Conservation (phyloP, 805 yeast genomes). For the Suhomyces sp. region DNA sequence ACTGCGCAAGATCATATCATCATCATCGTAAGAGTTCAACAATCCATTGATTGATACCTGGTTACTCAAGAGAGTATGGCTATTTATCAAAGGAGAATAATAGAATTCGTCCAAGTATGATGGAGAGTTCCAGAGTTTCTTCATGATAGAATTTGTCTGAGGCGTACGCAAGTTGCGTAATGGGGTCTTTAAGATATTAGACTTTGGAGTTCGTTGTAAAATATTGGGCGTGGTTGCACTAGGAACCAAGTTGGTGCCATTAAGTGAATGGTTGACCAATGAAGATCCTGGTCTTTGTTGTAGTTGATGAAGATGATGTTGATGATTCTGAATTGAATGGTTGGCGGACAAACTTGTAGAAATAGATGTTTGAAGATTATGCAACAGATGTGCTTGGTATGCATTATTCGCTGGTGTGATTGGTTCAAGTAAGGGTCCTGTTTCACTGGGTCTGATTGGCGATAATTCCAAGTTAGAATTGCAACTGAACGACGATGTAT, state of each 20-base stretch:
- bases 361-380: conserved; percentile 9
- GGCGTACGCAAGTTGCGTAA: conserved; percentile 39
- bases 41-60: conserved; percentile 12
- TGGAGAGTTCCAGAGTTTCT: conserved; percentile 64
- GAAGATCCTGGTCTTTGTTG: conserved; percentile 10
- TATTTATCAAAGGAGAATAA: conserved; percentile 37
- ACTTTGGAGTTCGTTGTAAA: conserved; percentile 29
- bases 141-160: conserved; percentile 44
- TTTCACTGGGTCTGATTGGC: conserved; percentile 55
- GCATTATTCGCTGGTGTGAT: conserved; percentile 45
- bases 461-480: conserved; percentile 63
- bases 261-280: conserved; percentile 9
- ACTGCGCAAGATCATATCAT: conserved; percentile 44
- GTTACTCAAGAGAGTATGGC: conserved; percentile 4
- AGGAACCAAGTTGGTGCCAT: not conserved
- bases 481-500: conserved; percentile 67
- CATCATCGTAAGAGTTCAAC: conserved; percentile 45
- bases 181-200: conserved; percentile 33
- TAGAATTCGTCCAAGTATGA: conserved; percentile 67
- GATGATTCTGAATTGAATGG: conserved; percentile 8
- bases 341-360: not conserved
- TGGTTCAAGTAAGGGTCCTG: conserved; percentile 68
- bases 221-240: conserved; percentile 16
- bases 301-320: conserved; percentile 8
- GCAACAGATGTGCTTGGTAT: conserved; percentile 6